Evolutionary conservation across 306 rosid species (phyloP), one percentile per base, ranked within the genome.

Genomic region (Quercus rubra): DNA sequence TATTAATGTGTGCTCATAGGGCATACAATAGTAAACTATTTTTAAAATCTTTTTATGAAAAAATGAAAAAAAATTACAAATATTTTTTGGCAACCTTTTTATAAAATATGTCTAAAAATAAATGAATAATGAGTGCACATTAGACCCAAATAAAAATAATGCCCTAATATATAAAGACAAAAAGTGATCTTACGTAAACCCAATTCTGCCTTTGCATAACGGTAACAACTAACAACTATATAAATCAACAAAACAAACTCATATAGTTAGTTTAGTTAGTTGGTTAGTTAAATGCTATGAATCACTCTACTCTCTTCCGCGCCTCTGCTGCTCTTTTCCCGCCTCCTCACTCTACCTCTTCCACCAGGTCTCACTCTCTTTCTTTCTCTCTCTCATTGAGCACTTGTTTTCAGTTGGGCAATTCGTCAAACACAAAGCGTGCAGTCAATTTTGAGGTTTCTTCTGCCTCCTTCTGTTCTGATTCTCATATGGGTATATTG

Each of bases 241-340:
- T 49, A 49, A 49, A 49, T 49, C 5, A 49, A 12, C 54, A 49
- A 49, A 12, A 49, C 15, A 12, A 49, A 28, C 43, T 9, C 2
- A 30, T 15, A 9, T 28, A 15, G 7, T 30, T 35, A 30, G 41
- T 64, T 15, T 8, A 11, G n/a, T 49, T 33, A 5, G 38, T 62
- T 5, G 2, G 70, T 14, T 19, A 41, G 46, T 49, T 13, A 58
- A 15, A 73, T 83, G 84, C 54, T 82, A 85, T 87, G 92, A 85
- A 81, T 77, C 59, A 79, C 54, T 25, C 73, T 21, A 75, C 61
- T 67, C 77, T 78, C 80, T 79, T 55, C n/a, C 55, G 56, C 68
- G 78, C 90, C 74, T 41, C 86, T 55, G 77, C 74, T 28, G 77
- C 76, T 61, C 68, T 74, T 15, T 85, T 82, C 70, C 70, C 91